phyloP scores from a whole-genome alignment of 345 rosid species.

The Salix suchowensis region DNA sequence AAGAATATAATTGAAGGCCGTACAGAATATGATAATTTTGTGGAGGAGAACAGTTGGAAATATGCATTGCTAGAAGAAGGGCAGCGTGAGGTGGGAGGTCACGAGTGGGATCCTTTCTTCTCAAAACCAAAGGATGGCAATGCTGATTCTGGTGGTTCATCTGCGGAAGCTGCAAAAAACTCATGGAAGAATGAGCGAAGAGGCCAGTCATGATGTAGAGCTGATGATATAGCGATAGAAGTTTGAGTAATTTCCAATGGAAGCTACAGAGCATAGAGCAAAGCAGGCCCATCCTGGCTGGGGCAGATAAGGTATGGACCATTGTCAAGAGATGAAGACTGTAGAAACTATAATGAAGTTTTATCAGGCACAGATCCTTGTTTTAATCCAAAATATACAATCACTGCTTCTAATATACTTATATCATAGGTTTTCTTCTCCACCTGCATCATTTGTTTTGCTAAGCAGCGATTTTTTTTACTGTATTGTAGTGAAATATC shows the following conservation, averaged over 20 bases:
- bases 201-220: slow-evolving; percentile 33
- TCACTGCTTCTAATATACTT: slow-evolving; percentile 10
- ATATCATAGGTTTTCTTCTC: background rate
- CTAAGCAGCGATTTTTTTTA: slow-evolving; percentile 25
- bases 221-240: slow-evolving; percentile 7
- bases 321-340: slow-evolving; percentile 9
- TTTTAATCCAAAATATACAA: slow-evolving; percentile 11
- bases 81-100: slow-evolving; percentile 65
- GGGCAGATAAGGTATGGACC: slow-evolving; percentile 5
- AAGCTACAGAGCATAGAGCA: background rate
- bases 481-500: slow-evolving; percentile 18
- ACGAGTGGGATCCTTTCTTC: slow-evolving; percentile 94
- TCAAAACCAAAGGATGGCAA: slow-evolving; percentile 67
- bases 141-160: slow-evolving; percentile 41
- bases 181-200: slow-evolving; percentile 88
- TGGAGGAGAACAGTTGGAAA: slow-evolving; percentile 93
- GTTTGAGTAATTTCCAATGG: slow-evolving; percentile 2
- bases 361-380: slow-evolving; percentile 3
- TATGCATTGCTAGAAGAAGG: slow-evolving; percentile 79
- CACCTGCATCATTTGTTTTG: slow-evolving; percentile 3
- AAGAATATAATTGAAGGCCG: slow-evolving; percentile 63
- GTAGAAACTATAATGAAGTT: slow-evolving; percentile 12
- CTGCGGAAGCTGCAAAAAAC: slow-evolving; percentile 72
- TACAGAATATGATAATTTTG: slow-evolving; percentile 69
- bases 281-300: background rate